A percentile compares a stretch with the other conserved stretches of the same genome.
phyloP scores from a whole-genome alignment of 2,329 filamentous ascomycete species.

The Xylariales sp. region DNA sequence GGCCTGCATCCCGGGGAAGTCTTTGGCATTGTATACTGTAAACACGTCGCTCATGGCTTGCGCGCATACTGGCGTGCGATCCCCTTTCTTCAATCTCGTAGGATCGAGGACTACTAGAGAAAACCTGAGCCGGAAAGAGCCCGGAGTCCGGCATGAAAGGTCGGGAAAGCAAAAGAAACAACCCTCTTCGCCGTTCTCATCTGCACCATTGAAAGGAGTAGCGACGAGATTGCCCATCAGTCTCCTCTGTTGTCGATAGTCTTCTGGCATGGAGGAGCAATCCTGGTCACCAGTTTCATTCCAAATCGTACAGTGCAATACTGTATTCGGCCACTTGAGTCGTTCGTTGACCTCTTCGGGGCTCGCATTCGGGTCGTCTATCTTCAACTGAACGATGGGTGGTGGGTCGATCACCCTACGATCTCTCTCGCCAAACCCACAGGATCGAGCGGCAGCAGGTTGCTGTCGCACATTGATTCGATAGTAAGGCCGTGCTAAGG shows the following conservation, averaged over 20 bases:
- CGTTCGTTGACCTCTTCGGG: conserved; percentile 47
- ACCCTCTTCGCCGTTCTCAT: conserved; percentile 68
- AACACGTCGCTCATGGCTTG: conserved; percentile 64
- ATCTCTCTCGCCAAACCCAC: conserved; percentile 78
- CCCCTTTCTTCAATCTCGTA: conserved; percentile 49
- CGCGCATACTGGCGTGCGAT: conserved; percentile 45
- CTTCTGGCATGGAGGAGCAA: conserved; percentile 66
- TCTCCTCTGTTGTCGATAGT: conserved; percentile 66
- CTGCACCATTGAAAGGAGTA: conserved; percentile 70
- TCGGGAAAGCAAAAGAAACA: conserved; percentile 87
- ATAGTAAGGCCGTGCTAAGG: conserved; percentile 27
- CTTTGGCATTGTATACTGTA: conserved; percentile 76
- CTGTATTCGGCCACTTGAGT: conserved; percentile 60
- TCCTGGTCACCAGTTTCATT: conserved; percentile 64
- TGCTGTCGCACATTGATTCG: conserved; percentile 67
- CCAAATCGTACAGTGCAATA: conserved; percentile 74
- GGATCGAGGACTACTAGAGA: conserved; percentile 69
- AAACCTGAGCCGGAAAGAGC: conserved; percentile 71
- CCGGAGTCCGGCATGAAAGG: conserved; percentile 72
- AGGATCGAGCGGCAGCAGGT: conserved; percentile 71
- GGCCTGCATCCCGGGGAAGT: conserved; percentile 79
- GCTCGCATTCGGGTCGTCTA: conserved; percentile 53
- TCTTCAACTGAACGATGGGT: conserved; percentile 70
- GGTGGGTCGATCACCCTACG: conserved; percentile 78
- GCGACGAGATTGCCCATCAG: conserved; percentile 77